Conservation (phyloP, 1,139 yeast species). For the Zygotorulaspora mrakii region DNA sequence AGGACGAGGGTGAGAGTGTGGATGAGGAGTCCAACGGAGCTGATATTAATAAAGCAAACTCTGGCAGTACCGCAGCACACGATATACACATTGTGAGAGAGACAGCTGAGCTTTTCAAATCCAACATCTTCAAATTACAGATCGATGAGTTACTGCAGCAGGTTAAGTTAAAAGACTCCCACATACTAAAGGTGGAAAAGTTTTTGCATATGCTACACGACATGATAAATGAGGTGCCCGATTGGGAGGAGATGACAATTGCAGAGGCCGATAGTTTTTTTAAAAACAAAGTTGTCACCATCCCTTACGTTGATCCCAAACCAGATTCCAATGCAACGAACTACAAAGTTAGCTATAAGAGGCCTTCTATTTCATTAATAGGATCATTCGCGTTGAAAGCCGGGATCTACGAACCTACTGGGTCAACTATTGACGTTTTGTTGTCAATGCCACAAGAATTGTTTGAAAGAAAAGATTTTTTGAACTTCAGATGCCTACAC, state of each 20-base stretch:
- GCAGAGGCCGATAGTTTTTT: slow-evolving; percentile 52
- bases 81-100: slow-evolving; percentile 90
- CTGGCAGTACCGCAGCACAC: slow-evolving; percentile 54
- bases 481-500: slow-evolving; percentile 84
- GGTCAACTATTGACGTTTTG: slow-evolving; percentile 69
- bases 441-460: slow-evolving; percentile 73
- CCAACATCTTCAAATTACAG: slow-evolving; percentile 89
- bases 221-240: slow-evolving; percentile 59
- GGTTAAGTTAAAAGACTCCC: slow-evolving; percentile 66
- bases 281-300: slow-evolving; percentile 49
- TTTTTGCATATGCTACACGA: slow-evolving; percentile 75
- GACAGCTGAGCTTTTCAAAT: slow-evolving; percentile 88
- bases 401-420: slow-evolving; percentile 60
- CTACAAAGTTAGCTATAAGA: slow-evolving; percentile 62
- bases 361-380: slow-evolving; percentile 76
- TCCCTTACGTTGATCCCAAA: slow-evolving; percentile 90
- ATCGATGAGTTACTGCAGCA: slow-evolving; percentile 86
- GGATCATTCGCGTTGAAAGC: slow-evolving; percentile 91
- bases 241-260: slow-evolving; percentile 48
- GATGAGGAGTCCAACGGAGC: slow-evolving; percentile 14
- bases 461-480: slow-evolving; percentile 82
- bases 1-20: slow-evolving; percentile 11
- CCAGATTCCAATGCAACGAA: slow-evolving; percentile 57
- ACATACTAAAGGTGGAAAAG: slow-evolving; percentile 65
- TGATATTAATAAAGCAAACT: slow-evolving; percentile 7